phyloP scores from a whole-genome alignment of 2,329 filamentous ascomycete genomes.

The Penicillium sp. region DNA sequence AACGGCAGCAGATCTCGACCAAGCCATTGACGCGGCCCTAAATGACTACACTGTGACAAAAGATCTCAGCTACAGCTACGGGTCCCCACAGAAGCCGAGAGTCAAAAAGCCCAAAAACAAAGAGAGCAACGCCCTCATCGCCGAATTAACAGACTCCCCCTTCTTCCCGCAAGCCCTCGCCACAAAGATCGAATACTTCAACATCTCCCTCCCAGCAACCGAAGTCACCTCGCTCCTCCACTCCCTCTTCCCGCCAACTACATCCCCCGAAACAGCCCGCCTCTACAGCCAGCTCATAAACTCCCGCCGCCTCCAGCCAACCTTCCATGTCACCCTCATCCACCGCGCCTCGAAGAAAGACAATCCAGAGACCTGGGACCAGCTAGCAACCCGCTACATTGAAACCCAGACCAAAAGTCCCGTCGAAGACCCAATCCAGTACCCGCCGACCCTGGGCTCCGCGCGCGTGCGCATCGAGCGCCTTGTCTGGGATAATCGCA shows the following conservation, averaged over 20 bases:
- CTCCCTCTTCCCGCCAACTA: slow-evolving; percentile 61
- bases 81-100: slow-evolving; percentile 36
- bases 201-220: slow-evolving; percentile 54
- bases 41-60: slow-evolving; percentile 77
- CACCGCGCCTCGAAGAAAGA: slow-evolving; percentile 67
- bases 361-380: slow-evolving; percentile 71
- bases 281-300: slow-evolving; percentile 77
- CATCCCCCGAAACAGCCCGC: slow-evolving; percentile 54
- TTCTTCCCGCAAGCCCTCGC: slow-evolving; percentile 41
- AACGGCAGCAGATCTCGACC: slow-evolving; percentile 70
- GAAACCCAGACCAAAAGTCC: slow-evolving; percentile 32
- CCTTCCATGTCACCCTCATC: slow-evolving; percentile 92
- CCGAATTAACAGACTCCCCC: slow-evolving; percentile 1
- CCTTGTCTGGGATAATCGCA: slow-evolving; percentile 76
- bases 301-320: slow-evolving; percentile 71
- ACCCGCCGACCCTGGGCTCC: slow-evolving; percentile 35
- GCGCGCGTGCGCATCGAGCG: slow-evolving; percentile 58
- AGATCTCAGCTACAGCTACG: slow-evolving; percentile 58
- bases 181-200: slow-evolving; percentile 66
- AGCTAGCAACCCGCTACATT: slow-evolving; percentile 63
- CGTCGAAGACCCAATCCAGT: slow-evolving; percentile 22
- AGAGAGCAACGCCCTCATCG: slow-evolving; percentile 10
- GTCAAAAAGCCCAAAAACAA: slow-evolving; percentile 36
- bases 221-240: slow-evolving; percentile 63
- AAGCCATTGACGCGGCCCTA: slow-evolving; percentile 72